These are phyloP conservation scores for Suillus subalutaceus DNA, from an alignment of 768 basidiomycete genomes.

Conservation along the genomic window DNA sequence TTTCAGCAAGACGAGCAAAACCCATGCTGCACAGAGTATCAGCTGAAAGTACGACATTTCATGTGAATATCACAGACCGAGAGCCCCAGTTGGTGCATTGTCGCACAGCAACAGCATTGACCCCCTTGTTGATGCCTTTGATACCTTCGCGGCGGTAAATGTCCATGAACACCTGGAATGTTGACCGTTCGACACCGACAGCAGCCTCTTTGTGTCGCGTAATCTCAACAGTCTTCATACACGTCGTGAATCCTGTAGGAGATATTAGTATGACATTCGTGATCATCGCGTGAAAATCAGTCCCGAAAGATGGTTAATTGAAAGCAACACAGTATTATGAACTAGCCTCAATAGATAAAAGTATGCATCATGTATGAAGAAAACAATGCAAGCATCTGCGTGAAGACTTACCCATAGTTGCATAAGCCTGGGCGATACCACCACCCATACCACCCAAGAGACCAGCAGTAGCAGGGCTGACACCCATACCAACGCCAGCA, in stretches of 20 bases:
- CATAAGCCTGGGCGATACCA: constrained; percentile 96
- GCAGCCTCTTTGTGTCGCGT: constrained; percentile 93
- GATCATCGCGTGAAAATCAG: background rate
- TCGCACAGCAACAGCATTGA: constrained; percentile 90
- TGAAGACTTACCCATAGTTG: constrained; percentile 91
- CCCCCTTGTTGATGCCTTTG: constrained; percentile 98
- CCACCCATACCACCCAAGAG: constrained; percentile 97
- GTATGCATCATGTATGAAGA: constrained; percentile 21
- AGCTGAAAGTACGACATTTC: constrained; percentile 6
- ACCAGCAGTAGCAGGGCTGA: constrained; percentile 82
- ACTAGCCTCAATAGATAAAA: constrained; percentile 21
- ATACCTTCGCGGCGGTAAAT: constrained; percentile 94
- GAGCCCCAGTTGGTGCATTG: constrained; percentile 95
- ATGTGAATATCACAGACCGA: constrained; percentile 51
- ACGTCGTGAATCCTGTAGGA: constrained; percentile 88
- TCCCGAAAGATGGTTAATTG: constrained; percentile 20
- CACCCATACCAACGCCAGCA: constrained; percentile 59
- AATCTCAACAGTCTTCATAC: constrained; percentile 99
- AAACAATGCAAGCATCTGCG: background rate
- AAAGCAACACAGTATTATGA: constrained; percentile 19
- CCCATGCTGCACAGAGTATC: constrained; percentile 70
- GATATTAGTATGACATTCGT: constrained; percentile 15
- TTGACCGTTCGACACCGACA: constrained; percentile 84
- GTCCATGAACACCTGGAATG: constrained; percentile 92
- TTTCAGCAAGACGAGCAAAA: constrained; percentile 91